phyloP scores from a whole-genome alignment of 2,329 filamentous ascomycete genomes.

The Bipolaris zeicola region DNA sequence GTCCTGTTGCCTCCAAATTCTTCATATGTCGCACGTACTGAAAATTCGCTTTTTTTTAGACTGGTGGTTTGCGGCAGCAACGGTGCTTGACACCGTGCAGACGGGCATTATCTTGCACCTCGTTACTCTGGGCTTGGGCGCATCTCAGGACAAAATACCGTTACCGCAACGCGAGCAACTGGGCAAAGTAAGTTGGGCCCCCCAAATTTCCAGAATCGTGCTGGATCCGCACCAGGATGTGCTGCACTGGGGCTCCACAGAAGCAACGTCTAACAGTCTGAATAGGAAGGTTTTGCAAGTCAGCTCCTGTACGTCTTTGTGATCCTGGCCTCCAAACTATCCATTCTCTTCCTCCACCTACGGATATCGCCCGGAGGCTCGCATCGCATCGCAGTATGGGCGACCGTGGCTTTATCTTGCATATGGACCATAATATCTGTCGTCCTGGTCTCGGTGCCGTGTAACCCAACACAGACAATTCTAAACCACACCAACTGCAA shows the following conservation, averaged over 20 bases:
- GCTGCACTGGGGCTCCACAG: background rate
- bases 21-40: constrained; percentile 16
- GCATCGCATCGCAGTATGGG: constrained; percentile 29
- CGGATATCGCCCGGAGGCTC: constrained; percentile 31
- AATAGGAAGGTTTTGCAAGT: constrained; percentile 37
- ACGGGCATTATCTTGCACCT: constrained; percentile 33
- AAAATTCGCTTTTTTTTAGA: constrained; percentile 3
- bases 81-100: constrained; percentile 33
- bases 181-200: constrained; percentile 29
- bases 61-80: constrained; percentile 23
- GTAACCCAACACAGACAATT: constrained; percentile 31
- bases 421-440: constrained; percentile 33
- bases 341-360: constrained; percentile 37
- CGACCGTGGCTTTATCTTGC: constrained; percentile 23
- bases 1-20: background rate
- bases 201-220: too few relatives aligned
- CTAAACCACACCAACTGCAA: constrained; percentile 21
- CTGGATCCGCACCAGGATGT: constrained; percentile 1
- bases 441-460: constrained; percentile 33
- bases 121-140: constrained; percentile 34
- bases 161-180: constrained; percentile 24
- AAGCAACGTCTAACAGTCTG: constrained; percentile 18
- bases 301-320: constrained; percentile 41
- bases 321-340: constrained; percentile 36
- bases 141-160: constrained; percentile 21